phyloP scores from a whole-genome alignment of 148 eudicot species.

The Bassia scoparia region DNA sequence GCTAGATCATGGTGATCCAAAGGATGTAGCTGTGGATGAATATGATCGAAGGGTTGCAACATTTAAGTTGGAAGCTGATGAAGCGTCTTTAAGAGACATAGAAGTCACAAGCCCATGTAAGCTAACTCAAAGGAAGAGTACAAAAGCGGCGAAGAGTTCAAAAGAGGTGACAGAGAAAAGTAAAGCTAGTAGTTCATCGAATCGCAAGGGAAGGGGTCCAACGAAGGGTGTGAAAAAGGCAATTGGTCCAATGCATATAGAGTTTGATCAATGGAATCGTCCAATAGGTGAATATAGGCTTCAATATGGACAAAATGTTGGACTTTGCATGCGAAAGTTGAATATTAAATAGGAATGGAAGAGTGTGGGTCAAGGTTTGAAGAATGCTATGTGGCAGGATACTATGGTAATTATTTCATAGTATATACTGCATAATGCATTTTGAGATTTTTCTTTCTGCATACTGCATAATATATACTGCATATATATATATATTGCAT shows the following conservation, averaged over 20 bases:
- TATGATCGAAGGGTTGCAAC: background rate
- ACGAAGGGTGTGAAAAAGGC: background rate
- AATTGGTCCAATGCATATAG: background rate
- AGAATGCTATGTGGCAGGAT: background rate
- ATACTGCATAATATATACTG: too few relatives aligned
- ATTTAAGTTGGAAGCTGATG: background rate
- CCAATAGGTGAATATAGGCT: background rate
- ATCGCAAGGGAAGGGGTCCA: slow-evolving; percentile 3
- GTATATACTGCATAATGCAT: background rate
- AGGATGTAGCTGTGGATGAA: background rate
- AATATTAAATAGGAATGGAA: slow-evolving; percentile 11
- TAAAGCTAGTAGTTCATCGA: background rate
- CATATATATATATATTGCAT: too few relatives aligned
- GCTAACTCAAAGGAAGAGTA: background rate
- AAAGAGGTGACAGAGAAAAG: too few relatives aligned
- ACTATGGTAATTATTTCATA: background rate
- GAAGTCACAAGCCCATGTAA: background rate
- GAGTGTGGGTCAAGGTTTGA: background rate
- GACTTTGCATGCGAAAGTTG: slow-evolving; percentile 1
- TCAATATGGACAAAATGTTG: slow-evolving; percentile 1
- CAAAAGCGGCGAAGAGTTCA: background rate
- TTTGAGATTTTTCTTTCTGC: background rate
- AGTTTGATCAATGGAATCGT: background rate
- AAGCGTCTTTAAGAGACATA: background rate
- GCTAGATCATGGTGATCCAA: background rate